Conservation (phyloP, 345 rosid genomes). For the Pseudoturritis turrita region DNA sequence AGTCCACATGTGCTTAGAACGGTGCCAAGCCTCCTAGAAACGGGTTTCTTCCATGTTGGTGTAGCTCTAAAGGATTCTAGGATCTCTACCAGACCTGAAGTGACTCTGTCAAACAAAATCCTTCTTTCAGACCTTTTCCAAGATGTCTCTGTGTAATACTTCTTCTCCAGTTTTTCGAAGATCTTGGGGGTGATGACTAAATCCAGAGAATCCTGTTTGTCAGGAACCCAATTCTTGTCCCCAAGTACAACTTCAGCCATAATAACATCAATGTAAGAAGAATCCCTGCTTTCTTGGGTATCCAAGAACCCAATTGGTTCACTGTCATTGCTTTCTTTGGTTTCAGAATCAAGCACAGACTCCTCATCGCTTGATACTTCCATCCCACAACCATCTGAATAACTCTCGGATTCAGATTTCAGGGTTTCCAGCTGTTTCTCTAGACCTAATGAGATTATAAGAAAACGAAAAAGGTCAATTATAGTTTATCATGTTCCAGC, state of each 20-base stretch:
- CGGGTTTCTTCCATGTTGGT: slow-evolving; percentile 44
- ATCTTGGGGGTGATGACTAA: slow-evolving; percentile 35
- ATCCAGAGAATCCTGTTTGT: slow-evolving; percentile 28
- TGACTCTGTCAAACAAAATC: slow-evolving; percentile 68
- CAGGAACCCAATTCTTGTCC: slow-evolving; percentile 19
- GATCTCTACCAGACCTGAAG: slow-evolving; percentile 43
- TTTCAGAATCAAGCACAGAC: slow-evolving; percentile 6
- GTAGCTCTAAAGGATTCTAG: slow-evolving; percentile 38
- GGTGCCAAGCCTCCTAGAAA: slow-evolving; percentile 40
- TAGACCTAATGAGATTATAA: slow-evolving; percentile 33
- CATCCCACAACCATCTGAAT: slow-evolving; percentile 53
- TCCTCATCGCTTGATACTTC: slow-evolving; percentile 62
- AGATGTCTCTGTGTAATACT: slow-evolving; percentile 49
- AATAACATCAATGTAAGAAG: slow-evolving; percentile 61
- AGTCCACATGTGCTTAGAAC: slow-evolving; percentile 11
- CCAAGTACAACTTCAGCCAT: slow-evolving; percentile 55
- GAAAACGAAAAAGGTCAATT: not conserved
- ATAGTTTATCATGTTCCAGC: not conserved
- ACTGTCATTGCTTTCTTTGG: slow-evolving; percentile 36
- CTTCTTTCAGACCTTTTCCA: slow-evolving; percentile 77
- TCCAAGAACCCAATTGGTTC: slow-evolving; percentile 12
- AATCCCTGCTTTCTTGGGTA: slow-evolving; percentile 49
- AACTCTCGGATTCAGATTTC: slow-evolving; percentile 48
- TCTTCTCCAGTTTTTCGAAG: slow-evolving; percentile 76
- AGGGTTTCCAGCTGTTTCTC: slow-evolving; percentile 44